Base-by-base conservation (phyloP, 805 yeast genomes). In the Lipomyces lipofer region DNA sequence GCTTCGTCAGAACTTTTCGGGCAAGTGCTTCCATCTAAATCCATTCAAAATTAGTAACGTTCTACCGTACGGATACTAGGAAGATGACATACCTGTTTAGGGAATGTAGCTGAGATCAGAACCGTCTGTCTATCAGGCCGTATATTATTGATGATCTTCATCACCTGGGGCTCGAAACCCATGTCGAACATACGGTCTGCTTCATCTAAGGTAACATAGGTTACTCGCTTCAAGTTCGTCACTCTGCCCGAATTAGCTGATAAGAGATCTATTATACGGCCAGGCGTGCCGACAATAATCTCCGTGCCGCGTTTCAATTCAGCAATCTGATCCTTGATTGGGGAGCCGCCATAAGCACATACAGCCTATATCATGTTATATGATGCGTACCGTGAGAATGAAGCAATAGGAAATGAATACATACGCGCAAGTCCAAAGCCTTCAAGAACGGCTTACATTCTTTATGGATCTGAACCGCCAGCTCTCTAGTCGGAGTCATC, bases 121-220 rank as follows among this genome's bases (percentile, higher is more conserved):
- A 91, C 92, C 15, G 94, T 86, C 66, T 92, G 98, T 46, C 86
- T 75, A 66, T 91, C 97, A 0, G 94, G 94, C 46, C 97, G 75
- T 2, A 88, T 77, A 33, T 86, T 85, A 13, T 79, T 75, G 66
- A 90, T 75, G 21, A 94, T 85, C 64, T 88, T 88, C 62, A 80
- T 82, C 3, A 94, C 89, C 67, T 94, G 99, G 0, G 99, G 98
- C 64, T 89, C 98, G 71, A 94, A 94, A 1, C 99, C 99, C 79
- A 94, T 75, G 69, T 94, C 99, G 72, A 92, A 92, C 86, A 94
- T 84, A 59, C 99, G 73, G 70, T 94, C 99, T 1, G 98, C 97
- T 67, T 94, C 99, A 68, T 94, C 99, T 55, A 94, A 73, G 0
- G 91, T 95, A n/a, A 89, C 76, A 68, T 84, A 89, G 0, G 96